Percentiles rank a stretch among this genome's conserved stretches.
phyloP scores from a whole-genome alignment of 1,284 basidiomycete species.

The Rhodotorula sp. region DNA sequence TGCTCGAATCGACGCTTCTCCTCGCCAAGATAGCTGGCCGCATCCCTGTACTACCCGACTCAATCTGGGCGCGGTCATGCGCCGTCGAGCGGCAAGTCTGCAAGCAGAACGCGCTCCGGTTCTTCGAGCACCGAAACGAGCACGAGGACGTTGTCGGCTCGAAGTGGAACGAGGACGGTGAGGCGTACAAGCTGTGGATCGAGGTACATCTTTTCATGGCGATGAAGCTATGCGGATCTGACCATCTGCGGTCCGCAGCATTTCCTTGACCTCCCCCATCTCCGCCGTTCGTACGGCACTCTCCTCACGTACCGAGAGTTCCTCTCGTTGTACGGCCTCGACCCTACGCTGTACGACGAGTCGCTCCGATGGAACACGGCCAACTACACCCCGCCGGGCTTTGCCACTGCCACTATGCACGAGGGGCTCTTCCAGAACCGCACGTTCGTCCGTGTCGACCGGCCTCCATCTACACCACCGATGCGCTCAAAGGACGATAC shows the following conservation, averaged over 20 bases:
- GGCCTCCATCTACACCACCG: conserved; percentile 46
- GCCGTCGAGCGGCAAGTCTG: conserved; percentile 52
- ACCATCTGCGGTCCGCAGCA: conserved; percentile 7
- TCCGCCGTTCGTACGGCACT: conserved; percentile 48
- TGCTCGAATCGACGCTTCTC: conserved; percentile 54
- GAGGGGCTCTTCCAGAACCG: conserved; percentile 13
- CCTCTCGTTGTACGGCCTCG: conserved; percentile 17
- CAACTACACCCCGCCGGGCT: conserved; percentile 4
- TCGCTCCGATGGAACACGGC: conserved; percentile 9
- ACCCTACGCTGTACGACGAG: background rate
- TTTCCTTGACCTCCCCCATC: conserved; percentile 58
- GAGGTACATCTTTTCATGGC: conserved; percentile 17
- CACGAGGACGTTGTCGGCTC: conserved; percentile 8
- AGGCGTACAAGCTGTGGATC: conserved; percentile 20
- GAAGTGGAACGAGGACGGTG: conserved; percentile 28
- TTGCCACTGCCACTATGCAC: background rate
- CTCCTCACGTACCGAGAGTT: conserved; percentile 27
- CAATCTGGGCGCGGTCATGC: conserved; percentile 55
- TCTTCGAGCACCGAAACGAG: conserved; percentile 13
- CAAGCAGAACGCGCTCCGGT: conserved; percentile 29
- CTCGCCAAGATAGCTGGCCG: conserved; percentile 53
- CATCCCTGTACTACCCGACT: conserved; percentile 54
- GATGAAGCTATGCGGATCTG: background rate
- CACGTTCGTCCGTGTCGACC: conserved; percentile 41
- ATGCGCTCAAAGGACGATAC: background rate